Conservation (phyloP, 208 protist genomes). For the Trypanosoma lewisi region DNA sequence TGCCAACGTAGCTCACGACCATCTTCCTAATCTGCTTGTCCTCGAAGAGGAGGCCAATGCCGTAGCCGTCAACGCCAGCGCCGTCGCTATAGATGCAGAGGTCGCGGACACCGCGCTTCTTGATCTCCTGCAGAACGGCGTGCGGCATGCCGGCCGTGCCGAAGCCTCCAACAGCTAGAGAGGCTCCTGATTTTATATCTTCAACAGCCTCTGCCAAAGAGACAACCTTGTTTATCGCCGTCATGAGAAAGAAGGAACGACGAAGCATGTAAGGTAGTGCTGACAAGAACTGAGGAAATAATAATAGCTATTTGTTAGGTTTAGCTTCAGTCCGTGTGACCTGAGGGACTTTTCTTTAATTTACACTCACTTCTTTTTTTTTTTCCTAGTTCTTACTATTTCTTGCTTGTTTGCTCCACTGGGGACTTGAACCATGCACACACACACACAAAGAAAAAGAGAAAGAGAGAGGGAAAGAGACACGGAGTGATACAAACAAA, state of each 20-base stretch:
- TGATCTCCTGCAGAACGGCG: constrained; percentile 89
- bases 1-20: constrained; percentile 90
- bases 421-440: neutral
- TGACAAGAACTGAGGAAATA: neutral
- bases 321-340: neutral
- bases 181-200: constrained; percentile 64
- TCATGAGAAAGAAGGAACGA: constrained; percentile 41
- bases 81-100: constrained; percentile 95
- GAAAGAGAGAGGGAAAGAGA: neutral
- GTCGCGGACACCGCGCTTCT: constrained; percentile 82
- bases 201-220: constrained; percentile 65
- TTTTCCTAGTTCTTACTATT: neutral
- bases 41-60: constrained; percentile 94
- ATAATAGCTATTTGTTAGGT: neutral
- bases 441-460: neutral
- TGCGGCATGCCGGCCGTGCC: constrained; percentile 95
- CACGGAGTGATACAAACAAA: neutral
- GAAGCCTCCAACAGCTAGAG: constrained; percentile 94
- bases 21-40: constrained; percentile 58
- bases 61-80: constrained; percentile 94
- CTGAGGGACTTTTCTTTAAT: no score
- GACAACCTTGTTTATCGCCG: constrained; percentile 73
- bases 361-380: neutral
- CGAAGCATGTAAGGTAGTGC: constrained; percentile 44
- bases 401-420: neutral